phyloP scores from a whole-genome alignment of 345 rosid species.

The Eucalyptus cloeziana region DNA sequence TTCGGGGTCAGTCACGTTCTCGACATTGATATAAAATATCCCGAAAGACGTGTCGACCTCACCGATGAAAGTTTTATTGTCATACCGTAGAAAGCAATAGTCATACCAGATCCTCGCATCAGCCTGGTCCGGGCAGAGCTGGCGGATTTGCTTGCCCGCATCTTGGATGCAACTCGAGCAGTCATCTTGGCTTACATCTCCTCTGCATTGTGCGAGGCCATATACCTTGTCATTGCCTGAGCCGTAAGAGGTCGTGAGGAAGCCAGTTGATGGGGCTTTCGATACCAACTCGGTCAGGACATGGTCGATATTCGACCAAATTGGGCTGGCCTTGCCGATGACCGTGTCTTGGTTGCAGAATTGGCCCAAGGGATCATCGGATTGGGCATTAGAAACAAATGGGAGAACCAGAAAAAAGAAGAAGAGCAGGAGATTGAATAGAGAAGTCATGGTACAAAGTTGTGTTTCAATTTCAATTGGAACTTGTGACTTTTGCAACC shows the following conservation, averaged over 20 bases:
- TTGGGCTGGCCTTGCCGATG: conserved; percentile 8
- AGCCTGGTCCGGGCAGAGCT: conserved; percentile 37
- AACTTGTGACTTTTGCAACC: background rate
- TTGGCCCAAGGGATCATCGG: conserved; percentile 33
- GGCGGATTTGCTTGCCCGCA: conserved; percentile 43
- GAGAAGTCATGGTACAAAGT: background rate
- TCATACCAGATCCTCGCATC: conserved; percentile 60
- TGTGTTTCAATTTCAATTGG: background rate
- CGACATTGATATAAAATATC: conserved; percentile 36
- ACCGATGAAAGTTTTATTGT: conserved; percentile 25
- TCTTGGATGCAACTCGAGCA: conserved; percentile 50
- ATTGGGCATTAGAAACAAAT: conserved; percentile 10
- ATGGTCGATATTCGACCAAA: conserved; percentile 27
- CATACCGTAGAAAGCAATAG: conserved; percentile 53
- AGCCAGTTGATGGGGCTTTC: conserved; percentile 27
- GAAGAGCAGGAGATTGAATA: background rate
- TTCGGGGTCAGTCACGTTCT: conserved; percentile 39
- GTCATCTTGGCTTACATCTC: conserved; percentile 41
- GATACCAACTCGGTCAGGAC: conserved; percentile 27
- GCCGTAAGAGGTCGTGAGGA: conserved; percentile 22
- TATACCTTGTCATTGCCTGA: conserved; percentile 27
- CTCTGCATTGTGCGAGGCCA: conserved; percentile 78
- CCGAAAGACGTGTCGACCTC: conserved; percentile 38
- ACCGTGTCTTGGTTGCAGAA: conserved; percentile 26
- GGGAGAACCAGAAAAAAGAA: conserved; percentile 8